phyloP scores from a whole-genome alignment of 1,284 basidiomycete genomes.

The Naganishia sp. region DNA sequence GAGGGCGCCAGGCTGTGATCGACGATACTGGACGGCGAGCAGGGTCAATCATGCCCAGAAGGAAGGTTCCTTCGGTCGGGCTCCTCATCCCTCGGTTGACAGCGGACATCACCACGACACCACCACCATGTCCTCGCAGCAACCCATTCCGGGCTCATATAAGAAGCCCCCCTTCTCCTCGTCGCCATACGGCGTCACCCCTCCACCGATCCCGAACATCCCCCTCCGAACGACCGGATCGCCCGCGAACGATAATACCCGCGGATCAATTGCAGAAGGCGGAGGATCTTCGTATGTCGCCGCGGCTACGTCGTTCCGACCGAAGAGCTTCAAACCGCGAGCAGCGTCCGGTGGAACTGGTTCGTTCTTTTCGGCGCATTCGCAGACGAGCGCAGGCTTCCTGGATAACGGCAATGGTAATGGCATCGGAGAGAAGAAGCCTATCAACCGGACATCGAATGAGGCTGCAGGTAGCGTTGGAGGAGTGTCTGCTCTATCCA shows the following conservation, averaged over 20 bases:
- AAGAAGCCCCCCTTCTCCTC: conserved; percentile 30
- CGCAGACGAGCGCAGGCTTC: conserved; percentile 1
- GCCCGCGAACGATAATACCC: conserved; percentile 15
- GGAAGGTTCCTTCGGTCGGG: too few relatives aligned
- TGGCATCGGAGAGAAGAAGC: conserved; percentile 1
- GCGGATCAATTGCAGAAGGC: conserved; percentile 17
- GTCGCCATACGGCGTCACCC: conserved; percentile 29
- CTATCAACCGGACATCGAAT: background rate
- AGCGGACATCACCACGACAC: too few relatives aligned
- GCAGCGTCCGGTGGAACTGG: conserved; percentile 5
- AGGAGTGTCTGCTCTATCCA: conserved; percentile 22
- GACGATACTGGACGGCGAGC: too few relatives aligned
- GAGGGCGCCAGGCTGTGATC: too few relatives aligned
- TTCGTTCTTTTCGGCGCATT: conserved; percentile 5
- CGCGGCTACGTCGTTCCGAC: conserved; percentile 30
- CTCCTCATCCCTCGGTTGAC: too few relatives aligned
- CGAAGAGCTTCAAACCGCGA: conserved; percentile 17
- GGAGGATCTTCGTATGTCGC: conserved; percentile 22
- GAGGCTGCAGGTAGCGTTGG: background rate
- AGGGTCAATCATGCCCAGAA: too few relatives aligned
- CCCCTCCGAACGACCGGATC: conserved; percentile 37
- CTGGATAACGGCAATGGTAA: conserved; percentile 4
- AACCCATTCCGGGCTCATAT: conserved; percentile 15
- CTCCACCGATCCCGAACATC: conserved; percentile 40
- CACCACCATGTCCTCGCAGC: conserved; percentile 15